phyloP scores from a whole-genome alignment of 495 filamentous ascomycete genomes.

The Jackrogersella minutella region DNA sequence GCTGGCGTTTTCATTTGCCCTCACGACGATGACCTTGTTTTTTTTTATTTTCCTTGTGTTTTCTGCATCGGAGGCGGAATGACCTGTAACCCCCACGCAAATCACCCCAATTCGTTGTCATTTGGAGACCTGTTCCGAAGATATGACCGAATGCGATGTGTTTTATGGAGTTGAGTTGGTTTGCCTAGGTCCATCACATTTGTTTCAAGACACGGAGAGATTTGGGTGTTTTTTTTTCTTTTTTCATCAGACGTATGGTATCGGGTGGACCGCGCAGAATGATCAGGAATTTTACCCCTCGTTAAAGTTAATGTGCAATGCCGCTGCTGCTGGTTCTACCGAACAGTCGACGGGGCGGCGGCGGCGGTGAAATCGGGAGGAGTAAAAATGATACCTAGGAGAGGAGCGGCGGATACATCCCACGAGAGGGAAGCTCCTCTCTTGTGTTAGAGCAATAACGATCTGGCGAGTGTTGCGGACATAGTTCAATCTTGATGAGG shows the following conservation, averaged over 20 bases:
- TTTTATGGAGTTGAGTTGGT: conserved; percentile 27
- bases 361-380: neutral
- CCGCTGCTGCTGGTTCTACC: conserved; percentile 10
- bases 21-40: conserved; percentile 8
- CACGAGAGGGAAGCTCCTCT: conserved; percentile 11
- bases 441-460: conserved; percentile 7
- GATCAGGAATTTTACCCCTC: conserved; percentile 9
- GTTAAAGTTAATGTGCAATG: conserved; percentile 38
- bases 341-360: neutral
- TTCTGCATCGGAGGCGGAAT: conserved; percentile 31
- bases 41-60: conserved; percentile 3
- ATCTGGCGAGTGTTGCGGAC: conserved; percentile 18
- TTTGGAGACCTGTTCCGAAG: conserved; percentile 27
- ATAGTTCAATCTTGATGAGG: conserved; percentile 34
- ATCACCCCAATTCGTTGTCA: conserved; percentile 9
- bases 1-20: conserved; percentile 7
- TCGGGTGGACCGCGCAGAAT: conserved; percentile 19
- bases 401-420: neutral
- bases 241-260: conserved; percentile 8
- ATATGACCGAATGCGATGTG: conserved; percentile 37
- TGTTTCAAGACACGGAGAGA: conserved; percentile 1
- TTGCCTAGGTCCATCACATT: conserved; percentile 23
- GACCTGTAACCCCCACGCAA: conserved; percentile 31
- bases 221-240: no score
- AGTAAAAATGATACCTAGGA: conserved; percentile 25